phyloP scores from a whole-genome alignment of 2,329 filamentous ascomycete genomes.

The Rhinocladiella similis region DNA sequence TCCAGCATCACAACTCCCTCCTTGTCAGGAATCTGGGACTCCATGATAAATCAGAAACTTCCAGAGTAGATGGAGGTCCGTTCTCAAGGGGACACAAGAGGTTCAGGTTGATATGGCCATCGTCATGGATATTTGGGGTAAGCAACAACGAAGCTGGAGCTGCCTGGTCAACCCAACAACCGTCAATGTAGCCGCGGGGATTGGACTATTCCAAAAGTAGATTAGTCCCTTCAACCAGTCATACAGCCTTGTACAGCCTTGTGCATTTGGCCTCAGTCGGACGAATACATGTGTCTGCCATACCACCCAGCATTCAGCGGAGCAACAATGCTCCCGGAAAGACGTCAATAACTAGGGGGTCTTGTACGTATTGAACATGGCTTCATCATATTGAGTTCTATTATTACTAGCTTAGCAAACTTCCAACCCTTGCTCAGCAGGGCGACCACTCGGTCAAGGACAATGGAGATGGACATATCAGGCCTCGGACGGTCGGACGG shows the following conservation, averaged over 20 bases:
- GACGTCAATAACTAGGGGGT: too few species aligned
- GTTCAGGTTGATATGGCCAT: neutral
- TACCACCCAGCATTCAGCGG: too few species aligned
- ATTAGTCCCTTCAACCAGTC: neutral
- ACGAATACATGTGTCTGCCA: too few species aligned
- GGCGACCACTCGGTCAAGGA: neutral
- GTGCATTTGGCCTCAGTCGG: too few species aligned
- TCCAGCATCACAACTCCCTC: neutral
- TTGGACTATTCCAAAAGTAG: neutral
- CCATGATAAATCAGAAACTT: neutral
- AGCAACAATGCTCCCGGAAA: too few species aligned
- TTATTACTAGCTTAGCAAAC: too few species aligned
- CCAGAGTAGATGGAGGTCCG: neutral
- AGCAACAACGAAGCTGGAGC: neutral
- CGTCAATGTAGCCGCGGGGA: too few species aligned
- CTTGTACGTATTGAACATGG: too few species aligned
- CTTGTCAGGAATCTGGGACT: neutral
- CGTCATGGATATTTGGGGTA: neutral
- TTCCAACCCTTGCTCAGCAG: too few species aligned
- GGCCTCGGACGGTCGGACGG: too few species aligned
- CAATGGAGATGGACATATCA: neutral
- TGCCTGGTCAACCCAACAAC: neutral
- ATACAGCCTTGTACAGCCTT: too few species aligned
- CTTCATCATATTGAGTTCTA: too few species aligned
- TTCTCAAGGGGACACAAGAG: neutral